These are phyloP conservation scores for Onygena corvina DNA, from an alignment of 2,329 filamentous ascomycete species.

Conservation along the genomic window DNA sequence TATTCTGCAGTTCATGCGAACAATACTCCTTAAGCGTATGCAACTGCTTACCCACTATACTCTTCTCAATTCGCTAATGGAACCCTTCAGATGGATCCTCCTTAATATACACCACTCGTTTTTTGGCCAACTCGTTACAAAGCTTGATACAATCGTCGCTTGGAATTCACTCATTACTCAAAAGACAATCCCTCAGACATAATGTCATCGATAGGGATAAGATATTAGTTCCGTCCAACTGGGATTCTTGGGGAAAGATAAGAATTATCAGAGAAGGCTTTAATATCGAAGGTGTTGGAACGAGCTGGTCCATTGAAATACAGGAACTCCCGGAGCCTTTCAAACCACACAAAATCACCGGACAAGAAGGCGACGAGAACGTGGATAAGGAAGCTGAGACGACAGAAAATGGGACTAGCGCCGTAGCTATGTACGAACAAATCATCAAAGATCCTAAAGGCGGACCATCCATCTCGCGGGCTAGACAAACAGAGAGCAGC, in stretches of 20 bases:
- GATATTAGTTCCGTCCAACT: conserved; percentile 87
- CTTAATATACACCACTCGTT: conserved; percentile 71
- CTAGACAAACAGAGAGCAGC: conserved; percentile 30
- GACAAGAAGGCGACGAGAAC: conserved; percentile 12
- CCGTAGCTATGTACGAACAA: conserved; percentile 64
- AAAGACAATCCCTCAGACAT: conserved; percentile 66
- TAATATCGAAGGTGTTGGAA: conserved; percentile 74
- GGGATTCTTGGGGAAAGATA: conserved; percentile 98
- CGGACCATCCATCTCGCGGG: conserved; percentile 47
- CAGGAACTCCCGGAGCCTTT: conserved; percentile 40
- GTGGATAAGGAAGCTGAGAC: conserved; percentile 21
- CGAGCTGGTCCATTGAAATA: conserved; percentile 76
- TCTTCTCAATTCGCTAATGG: conserved; percentile 12
- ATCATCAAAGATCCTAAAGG: conserved; percentile 64
- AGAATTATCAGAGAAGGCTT: conserved; percentile 82
- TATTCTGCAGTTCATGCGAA: conserved; percentile 83
- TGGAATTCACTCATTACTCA: conserved; percentile 71
- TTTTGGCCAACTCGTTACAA: conserved; percentile 62
- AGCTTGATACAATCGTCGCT: conserved; percentile 73
- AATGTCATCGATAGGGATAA: conserved; percentile 91
- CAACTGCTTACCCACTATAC: conserved; percentile 9
- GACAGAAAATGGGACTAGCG: conserved; percentile 38
- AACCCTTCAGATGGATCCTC: conserved; percentile 57
- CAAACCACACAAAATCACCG: conserved; percentile 15
- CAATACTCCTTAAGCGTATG: conserved; percentile 74